A percentile compares a stretch with the other conserved stretches of the same genome.
phyloP scores from a whole-genome alignment of 257 asterid genomes.

The Henckelia pumila region DNA sequence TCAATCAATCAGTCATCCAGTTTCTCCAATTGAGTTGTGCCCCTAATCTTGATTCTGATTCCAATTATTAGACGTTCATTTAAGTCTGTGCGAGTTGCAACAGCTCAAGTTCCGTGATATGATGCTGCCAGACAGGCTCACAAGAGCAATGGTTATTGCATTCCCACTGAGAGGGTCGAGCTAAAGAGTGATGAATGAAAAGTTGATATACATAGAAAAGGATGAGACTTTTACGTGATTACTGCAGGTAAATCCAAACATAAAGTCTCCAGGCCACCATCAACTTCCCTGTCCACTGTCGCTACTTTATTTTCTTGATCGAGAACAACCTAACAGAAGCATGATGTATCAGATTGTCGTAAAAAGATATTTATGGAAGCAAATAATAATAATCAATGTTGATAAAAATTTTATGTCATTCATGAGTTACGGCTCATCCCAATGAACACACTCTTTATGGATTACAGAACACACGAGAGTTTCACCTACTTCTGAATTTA shows the following conservation, averaged over 20 bases:
- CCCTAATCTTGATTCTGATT: no score
- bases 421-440: not conserved
- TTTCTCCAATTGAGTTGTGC: no score
- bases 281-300: constrained; percentile 93
- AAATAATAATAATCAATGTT: not conserved
- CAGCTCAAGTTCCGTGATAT: no score
- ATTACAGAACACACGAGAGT: no score
- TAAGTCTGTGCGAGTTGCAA: no score
- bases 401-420: not conserved
- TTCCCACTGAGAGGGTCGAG: no score
- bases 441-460: no score
- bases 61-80: no score
- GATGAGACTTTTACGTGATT: constrained; percentile 60
- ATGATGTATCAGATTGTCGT: not conserved
- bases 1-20: no score
- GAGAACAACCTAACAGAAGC: constrained; percentile 58
- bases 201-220: not conserved
- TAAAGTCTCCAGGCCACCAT: constrained; percentile 92
- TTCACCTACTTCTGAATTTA: not conserved
- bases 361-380: not conserved
- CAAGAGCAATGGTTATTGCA: no score
- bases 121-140: no score
- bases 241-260: constrained; percentile 92
- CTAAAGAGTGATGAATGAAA: no score
- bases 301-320: constrained; percentile 66